phyloP scores from a whole-genome alignment of 495 filamentous ascomycete genomes.

The Cladorrhinum samala region DNA sequence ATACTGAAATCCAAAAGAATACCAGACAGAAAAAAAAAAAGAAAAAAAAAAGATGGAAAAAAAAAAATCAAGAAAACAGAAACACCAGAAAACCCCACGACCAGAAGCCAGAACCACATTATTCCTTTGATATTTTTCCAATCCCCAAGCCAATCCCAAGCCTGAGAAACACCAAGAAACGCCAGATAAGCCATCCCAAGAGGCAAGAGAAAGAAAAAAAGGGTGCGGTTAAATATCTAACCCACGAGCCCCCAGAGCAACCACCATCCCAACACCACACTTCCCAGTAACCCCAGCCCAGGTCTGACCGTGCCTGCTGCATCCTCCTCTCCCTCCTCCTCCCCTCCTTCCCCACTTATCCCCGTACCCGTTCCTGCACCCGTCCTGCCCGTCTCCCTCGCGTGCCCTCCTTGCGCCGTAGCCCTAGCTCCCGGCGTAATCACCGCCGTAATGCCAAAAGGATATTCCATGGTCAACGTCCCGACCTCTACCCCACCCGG shows the following conservation, averaged over 20 bases:
- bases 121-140: no score
- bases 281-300: slow-evolving; percentile 2
- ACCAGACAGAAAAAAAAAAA: no score
- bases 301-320: neutral
- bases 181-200: neutral
- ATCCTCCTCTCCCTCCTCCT: neutral
- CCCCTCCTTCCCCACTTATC: neutral
- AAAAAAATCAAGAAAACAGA: no score
- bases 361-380: neutral
- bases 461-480: slow-evolving; percentile 35
- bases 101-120: no score
- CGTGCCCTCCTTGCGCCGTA: neutral
- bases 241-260: slow-evolving; percentile 1
- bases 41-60: no score
- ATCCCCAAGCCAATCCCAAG: no score
- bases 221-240: neutral
- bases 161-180: no score
- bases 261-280: neutral
- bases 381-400: neutral
- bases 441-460: slow-evolving; percentile 38
- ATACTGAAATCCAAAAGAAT: no score
- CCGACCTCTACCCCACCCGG: slow-evolving; percentile 40
- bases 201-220: neutral
- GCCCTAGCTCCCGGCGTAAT: slow-evolving; percentile 22
- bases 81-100: no score